Evolutionary conservation across 2,329 filamentous ascomycete genomes (phyloP), one percentile per base, ranked within the genome.

Genomic region (Colletotrichum lupini): DNA sequence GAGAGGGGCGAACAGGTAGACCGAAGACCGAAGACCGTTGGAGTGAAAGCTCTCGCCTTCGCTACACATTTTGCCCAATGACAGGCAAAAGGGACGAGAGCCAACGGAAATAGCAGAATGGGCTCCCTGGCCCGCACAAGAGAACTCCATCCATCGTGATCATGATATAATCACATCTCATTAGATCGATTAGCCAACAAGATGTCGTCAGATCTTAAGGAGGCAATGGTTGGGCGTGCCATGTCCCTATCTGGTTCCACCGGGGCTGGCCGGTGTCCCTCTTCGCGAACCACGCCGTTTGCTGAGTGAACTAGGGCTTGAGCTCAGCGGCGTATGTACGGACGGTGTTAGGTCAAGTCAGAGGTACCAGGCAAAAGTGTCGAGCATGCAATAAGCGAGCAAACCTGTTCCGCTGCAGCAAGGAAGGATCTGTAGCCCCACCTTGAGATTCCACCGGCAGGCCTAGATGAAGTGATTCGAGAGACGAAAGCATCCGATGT

Each of bases 81-180:
- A 12, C 32, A 26, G 7, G 11, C 22, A 35, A n/a, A 60, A 37
- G 35, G 16, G 35, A 32, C 19, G 52, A 22, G 42, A 53, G 32
- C 68, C 35, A 37, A 26, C 63, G 28, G 14, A 19, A 59, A 49
- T 32, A 22, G 35, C 26, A 62, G 32, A 16, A 53, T 60, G 66
- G 42, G 53, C 28, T 32, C 11, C 9, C 26, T 5, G 53, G 30
- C 53, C 69, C 66, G 59, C 58, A 59, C 46, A 64, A 63, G 59
- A 53, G 24, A 58, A 26, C 55, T 22, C 65, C 46, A 26, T 49
- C 19, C 49, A 30, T 32, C 42, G 46, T 63, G 52, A 53, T 63
- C 30, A 61, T 72, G 55, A 24, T 16, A 62, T 70, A 32, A 61
- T 73, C 60, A 73, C 60, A 73, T 65, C 55, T 73, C 67, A 65